Evolutionary conservation across 345 rosid genomes (phyloP).

Genomic region (Acer campestre): DNA sequence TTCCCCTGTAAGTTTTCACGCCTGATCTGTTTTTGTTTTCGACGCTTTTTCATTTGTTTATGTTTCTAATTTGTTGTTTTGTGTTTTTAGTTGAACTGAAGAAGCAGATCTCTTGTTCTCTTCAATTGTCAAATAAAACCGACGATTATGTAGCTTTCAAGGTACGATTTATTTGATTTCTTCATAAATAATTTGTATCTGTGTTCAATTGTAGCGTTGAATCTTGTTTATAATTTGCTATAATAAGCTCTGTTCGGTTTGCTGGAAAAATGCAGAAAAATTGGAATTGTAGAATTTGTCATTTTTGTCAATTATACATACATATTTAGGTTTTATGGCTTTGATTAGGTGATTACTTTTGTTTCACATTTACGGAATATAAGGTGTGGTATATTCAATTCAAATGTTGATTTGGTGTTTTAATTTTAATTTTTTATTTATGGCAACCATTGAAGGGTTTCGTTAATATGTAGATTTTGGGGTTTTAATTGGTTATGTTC

Average conservation of each 20-base stretch:
- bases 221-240: not conserved
- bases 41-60: conserved; percentile 14
- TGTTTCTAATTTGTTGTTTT: conserved; percentile 5
- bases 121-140: conserved; percentile 67
- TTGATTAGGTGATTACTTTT: not conserved
- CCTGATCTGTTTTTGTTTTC: conserved; percentile 24
- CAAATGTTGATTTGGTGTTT: not conserved
- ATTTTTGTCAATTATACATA: not conserved
- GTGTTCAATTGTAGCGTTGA: not conserved
- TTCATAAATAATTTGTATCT: not conserved
- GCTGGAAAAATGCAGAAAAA: not conserved
- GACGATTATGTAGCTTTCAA: conserved; percentile 75
- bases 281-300: not conserved
- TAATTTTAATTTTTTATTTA: not conserved
- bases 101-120: conserved; percentile 90
- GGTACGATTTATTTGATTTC: conserved; percentile 36
- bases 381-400: too few relatives aligned
- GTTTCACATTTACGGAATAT: not conserved
- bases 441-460: too few relatives aligned
- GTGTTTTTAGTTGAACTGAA: conserved; percentile 63
- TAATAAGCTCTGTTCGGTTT: conserved; percentile 21
- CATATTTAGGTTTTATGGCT: not conserved
- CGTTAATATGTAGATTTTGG: not conserved
- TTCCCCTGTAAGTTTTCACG: conserved; percentile 53
- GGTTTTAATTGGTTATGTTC: conserved; percentile 24